phyloP scores from a whole-genome alignment of 2,329 filamentous ascomycete species.

The Alternaria triticina region DNA sequence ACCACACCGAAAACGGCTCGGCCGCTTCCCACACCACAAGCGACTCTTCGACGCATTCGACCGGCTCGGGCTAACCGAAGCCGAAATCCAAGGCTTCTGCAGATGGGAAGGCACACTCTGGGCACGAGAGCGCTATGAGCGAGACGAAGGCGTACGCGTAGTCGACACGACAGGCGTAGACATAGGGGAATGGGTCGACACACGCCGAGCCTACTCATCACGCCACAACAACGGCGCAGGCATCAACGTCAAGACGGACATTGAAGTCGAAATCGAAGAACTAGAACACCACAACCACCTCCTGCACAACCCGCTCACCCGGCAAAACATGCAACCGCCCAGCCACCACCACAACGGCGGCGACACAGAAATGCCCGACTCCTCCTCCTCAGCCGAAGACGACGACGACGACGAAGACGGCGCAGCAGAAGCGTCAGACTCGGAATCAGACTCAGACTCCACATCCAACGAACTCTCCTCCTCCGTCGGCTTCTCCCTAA shows the following conservation, averaged over 20 bases:
- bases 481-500: constrained; percentile 65
- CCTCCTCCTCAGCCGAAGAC: not conserved
- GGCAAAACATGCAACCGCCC: not conserved
- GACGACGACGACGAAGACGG: constrained; percentile 1
- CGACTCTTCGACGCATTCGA: constrained; percentile 80
- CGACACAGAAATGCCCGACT: constrained; percentile 18
- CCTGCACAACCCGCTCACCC: not conserved
- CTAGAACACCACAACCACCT: constrained; percentile 7
- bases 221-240: constrained; percentile 11
- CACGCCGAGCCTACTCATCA: constrained; percentile 1
- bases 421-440: not conserved
- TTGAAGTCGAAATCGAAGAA: constrained; percentile 50
- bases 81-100: constrained; percentile 74
- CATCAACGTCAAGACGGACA: constrained; percentile 53
- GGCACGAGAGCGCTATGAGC: constrained; percentile 81
- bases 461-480: constrained; percentile 31
- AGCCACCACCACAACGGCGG: not conserved
- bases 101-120: constrained; percentile 85
- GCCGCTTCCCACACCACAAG: constrained; percentile 77
- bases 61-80: constrained; percentile 68
- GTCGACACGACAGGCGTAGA: constrained; percentile 74
- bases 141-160: constrained; percentile 73
- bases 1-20: constrained; percentile 78
- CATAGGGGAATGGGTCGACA: constrained; percentile 66
- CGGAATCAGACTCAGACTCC: constrained; percentile 1